Base-by-base conservation (phyloP, 768 basidiomycete species). In the Leccinum boreale region DNA sequence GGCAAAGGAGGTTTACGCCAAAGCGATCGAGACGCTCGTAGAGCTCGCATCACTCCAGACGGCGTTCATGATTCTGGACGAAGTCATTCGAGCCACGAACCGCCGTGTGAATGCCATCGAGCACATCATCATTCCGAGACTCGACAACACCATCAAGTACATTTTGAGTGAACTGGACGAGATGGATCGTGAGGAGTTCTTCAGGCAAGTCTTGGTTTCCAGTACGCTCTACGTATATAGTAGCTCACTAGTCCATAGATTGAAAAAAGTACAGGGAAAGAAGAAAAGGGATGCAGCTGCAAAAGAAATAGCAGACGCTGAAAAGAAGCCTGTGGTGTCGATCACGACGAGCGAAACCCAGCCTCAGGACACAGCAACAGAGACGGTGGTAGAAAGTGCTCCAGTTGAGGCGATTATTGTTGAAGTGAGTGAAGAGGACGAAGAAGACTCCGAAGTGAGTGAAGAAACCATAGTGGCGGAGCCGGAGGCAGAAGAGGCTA, bases 1-100 rank as follows among this genome's bases (percentile, higher is more conserved):
- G 57, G 86, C 93, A n/a, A 92, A 94, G 68, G 97, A 98, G 68
- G 94, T 94, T 9, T 99, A 98, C 66, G 93, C 96, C 1, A 98
- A 98, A 70, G 97, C 97, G 2, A 86, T 98, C 24, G 95, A 96
- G 73, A 97, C 95, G 3, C 81, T 99, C 26, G 96, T 99, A 39
- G 96, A 99, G 73, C 84, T 99, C 35, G 97, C 97, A 1, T 96
- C 94, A 12, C 78, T 99, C 44, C 90, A 98, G 77, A 98, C 97
- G 0, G 97, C 97, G 5, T 99, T 99, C 77, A 96, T 89, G 57
- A 98, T 98, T 64, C 84, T 99, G 36, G 97, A 99, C 74, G 97
- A 98, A 75, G 97, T 98, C 59, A 99, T 99, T 68, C 90, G 93
- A 49, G 94, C 95, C n/a, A 98, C 97, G 36, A 99, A 98, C 73